phyloP scores from a whole-genome alignment of 1,284 basidiomycete species.

The Anthracocystis setariae region DNA sequence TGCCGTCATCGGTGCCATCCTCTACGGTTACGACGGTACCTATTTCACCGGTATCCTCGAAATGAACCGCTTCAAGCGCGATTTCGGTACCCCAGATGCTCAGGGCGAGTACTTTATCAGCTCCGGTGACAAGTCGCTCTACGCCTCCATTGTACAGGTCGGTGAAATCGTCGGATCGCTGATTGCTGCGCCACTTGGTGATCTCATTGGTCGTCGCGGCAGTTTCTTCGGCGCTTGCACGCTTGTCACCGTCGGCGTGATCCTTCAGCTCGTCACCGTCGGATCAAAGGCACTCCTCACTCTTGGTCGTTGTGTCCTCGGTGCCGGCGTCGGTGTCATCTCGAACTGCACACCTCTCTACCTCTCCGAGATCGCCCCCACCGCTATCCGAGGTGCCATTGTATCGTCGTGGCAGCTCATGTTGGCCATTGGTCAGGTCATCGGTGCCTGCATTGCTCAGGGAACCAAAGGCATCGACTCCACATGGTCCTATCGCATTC shows the following conservation, averaged over 20 bases:
- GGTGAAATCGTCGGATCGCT: slow-evolving; percentile 70
- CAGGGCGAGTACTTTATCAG: slow-evolving; percentile 50
- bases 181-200: slow-evolving; percentile 69
- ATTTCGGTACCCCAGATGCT: slow-evolving; percentile 60
- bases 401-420: slow-evolving; percentile 70
- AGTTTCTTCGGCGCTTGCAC: slow-evolving; percentile 66
- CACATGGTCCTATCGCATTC: slow-evolving; percentile 66
- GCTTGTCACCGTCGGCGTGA: slow-evolving; percentile 67
- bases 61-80: slow-evolving; percentile 59
- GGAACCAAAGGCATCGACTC: slow-evolving; percentile 58
- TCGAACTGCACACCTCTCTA: slow-evolving; percentile 69
- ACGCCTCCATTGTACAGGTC: slow-evolving; percentile 70
- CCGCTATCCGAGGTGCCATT: slow-evolving; percentile 69
- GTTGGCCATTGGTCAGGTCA: slow-evolving; percentile 70
- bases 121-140: slow-evolving; percentile 57
- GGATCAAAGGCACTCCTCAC: slow-evolving; percentile 67
- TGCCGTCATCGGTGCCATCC: slow-evolving; percentile 62
- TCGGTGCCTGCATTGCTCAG: slow-evolving; percentile 69
- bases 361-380: slow-evolving; percentile 70
- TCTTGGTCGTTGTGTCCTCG: slow-evolving; percentile 69
- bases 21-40: slow-evolving; percentile 68
- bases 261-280: slow-evolving; percentile 68
- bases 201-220: slow-evolving; percentile 69
- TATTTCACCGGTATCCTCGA: slow-evolving; percentile 67
- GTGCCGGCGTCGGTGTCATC: slow-evolving; percentile 69